Base-by-base conservation (phyloP, 352 stramenopile species). In the Globisporangium takayamanum region DNA sequence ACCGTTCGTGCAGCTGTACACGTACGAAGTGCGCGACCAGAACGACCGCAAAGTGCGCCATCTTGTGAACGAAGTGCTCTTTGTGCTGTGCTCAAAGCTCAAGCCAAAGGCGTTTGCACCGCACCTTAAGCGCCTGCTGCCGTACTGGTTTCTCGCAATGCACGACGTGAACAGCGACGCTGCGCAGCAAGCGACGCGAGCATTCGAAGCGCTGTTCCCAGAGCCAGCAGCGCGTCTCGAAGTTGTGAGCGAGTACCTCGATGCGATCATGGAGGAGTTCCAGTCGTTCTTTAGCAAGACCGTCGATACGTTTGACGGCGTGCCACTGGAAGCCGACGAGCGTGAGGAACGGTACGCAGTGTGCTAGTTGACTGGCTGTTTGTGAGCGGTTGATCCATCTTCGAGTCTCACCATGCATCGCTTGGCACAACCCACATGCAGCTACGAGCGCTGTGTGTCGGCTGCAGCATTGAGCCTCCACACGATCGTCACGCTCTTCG, bases 41-140 rank as follows among this genome's bases (percentile, higher is more conserved):
- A 94, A 94, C 54, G 84, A 94, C 63, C 69, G 78, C 39, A 90
- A 88, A 55, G 81, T 94, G 51, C 84, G 84, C 5, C 78, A 91
- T 28, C 50, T 91, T 54, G 62, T 88, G 15, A 92, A 87, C 48
- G 75, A 92, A 60, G 80, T 92, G 63, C 68, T 94, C 59, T 66
- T 74, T 22, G 58, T 64, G 48, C 54, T 90, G 25, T 58, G 71
- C 14, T 60, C 69, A 12, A 92, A 92, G 69, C 73, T 92, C 60
- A 72, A 74, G 41, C 80, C 82, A 1, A 72, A 84, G 44, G 84
- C 80, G 49, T 92, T 94, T 62, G 71, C 73, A 1, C 68, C 78
- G 45, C 80, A 94, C 46, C 53, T 94, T 30, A 74, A 79, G 46
- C 76, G 84, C 3, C 58, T 94, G 48, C 59, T 94, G 47, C 84